phyloP scores from a whole-genome alignment of 2,329 filamentous ascomycete species.

The Stagonosporopsis rhizophila region DNA sequence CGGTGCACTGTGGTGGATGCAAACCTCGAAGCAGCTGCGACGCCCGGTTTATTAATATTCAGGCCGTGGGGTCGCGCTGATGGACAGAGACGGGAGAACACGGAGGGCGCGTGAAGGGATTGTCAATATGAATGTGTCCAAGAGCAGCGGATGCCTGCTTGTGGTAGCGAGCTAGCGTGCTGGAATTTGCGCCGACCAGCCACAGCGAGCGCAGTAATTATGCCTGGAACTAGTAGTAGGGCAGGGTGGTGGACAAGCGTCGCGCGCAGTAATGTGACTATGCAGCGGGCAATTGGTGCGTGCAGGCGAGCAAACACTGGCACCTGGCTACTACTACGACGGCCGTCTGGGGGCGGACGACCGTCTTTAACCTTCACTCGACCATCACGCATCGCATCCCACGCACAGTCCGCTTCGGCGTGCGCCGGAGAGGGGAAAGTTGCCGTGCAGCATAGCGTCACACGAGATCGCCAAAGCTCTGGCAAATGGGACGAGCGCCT shows the following conservation, averaged over 20 bases:
- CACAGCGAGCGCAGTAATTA: background rate
- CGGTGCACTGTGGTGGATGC: slow-evolving; percentile 45
- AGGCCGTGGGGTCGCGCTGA: slow-evolving; percentile 40
- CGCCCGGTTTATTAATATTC: slow-evolving; percentile 34
- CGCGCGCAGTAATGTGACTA: background rate
- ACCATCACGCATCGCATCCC: slow-evolving; percentile 2
- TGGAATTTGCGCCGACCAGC: slow-evolving; percentile 3
- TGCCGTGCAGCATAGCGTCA: slow-evolving; percentile 15
- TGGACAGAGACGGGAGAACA: slow-evolving; percentile 34
- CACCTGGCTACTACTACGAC: too few species aligned
- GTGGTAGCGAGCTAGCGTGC: slow-evolving; percentile 18
- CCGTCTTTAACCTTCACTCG: slow-evolving; percentile 2
- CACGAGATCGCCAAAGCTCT: slow-evolving; percentile 17
- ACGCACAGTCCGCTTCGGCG: slow-evolving; percentile 13
- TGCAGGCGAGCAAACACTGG: background rate
- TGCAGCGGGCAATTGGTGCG: slow-evolving; percentile 3
- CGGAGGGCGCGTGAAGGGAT: slow-evolving; percentile 32
- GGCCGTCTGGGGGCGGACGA: background rate
- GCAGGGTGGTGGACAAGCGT: background rate
- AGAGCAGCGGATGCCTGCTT: slow-evolving; percentile 25
- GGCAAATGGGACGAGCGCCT: slow-evolving; percentile 24
- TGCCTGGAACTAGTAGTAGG: slow-evolving; percentile 6
- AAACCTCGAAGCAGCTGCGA: slow-evolving; percentile 36
- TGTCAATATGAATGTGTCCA: slow-evolving; percentile 30
- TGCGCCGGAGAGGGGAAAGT: slow-evolving; percentile 17